phyloP scores from a whole-genome alignment of 306 rosid species.

The Hylodesmum podocarpum region DNA sequence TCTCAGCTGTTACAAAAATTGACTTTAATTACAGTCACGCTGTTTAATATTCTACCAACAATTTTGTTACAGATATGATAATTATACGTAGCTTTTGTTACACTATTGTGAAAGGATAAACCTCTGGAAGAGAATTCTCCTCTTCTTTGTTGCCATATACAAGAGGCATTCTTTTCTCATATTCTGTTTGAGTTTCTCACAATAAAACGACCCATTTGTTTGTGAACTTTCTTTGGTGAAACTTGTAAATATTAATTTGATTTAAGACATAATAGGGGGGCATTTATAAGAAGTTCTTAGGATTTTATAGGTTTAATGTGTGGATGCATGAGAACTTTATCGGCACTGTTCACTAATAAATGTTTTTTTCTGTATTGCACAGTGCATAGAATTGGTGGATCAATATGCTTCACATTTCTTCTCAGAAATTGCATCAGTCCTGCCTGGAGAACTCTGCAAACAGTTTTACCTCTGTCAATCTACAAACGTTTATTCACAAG shows the following conservation, averaged over 20 bases:
- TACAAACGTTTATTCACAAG: conserved; percentile 42
- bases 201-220: background rate
- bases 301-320: background rate
- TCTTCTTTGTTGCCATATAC: background rate
- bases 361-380: conserved; percentile 24
- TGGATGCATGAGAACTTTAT: background rate
- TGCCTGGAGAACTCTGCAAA: conserved; percentile 59
- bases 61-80: conserved; percentile 3
- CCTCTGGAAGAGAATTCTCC: background rate
- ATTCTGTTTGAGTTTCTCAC: background rate
- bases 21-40: background rate
- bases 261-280: background rate
- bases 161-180: background rate
- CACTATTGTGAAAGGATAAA: background rate
- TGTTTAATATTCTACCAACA: background rate
- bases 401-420: conserved; percentile 69
- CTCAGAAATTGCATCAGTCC: conserved; percentile 50
- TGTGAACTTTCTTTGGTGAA: background rate
- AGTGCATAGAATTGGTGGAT: conserved; percentile 78
- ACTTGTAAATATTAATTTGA: background rate
- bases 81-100: background rate
- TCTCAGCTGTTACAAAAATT: background rate
- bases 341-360: background rate
- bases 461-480: conserved; percentile 52
- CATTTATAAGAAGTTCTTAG: background rate